phyloP scores from a whole-genome alignment of 1,139 yeast genomes.

The Taphrina betulina region DNA sequence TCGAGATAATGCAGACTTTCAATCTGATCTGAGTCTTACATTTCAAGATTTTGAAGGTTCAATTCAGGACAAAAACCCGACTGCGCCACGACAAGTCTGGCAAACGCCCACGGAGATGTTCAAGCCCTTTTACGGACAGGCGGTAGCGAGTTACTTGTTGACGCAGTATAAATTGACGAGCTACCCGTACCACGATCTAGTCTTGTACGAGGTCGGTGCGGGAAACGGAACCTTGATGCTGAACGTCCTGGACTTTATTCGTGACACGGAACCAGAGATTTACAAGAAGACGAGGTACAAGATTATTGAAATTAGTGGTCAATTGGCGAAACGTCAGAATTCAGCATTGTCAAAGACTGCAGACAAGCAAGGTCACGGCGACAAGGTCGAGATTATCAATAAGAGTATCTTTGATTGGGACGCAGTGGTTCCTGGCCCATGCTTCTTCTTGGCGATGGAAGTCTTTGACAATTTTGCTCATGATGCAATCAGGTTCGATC shows the following conservation, averaged over 20 bases:
- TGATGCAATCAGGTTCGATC: slow-evolving; percentile 75
- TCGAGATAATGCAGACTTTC: slow-evolving; percentile 33
- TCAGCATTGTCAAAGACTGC: slow-evolving; percentile 44
- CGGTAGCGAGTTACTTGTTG: slow-evolving; percentile 70
- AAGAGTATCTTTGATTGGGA: slow-evolving; percentile 78
- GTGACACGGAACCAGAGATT: slow-evolving; percentile 65
- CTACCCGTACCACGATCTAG: slow-evolving; percentile 64
- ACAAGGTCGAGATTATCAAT: slow-evolving; percentile 65
- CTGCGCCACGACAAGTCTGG: slow-evolving; percentile 64
- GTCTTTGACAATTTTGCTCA: slow-evolving; percentile 85
- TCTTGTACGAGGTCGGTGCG: slow-evolving; percentile 85
- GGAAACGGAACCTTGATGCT: slow-evolving; percentile 87
- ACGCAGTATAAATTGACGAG: slow-evolving; percentile 66
- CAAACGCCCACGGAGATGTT: slow-evolving; percentile 87
- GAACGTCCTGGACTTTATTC: slow-evolving; percentile 68
- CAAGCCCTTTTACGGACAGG: slow-evolving; percentile 77
- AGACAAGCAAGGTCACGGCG: slow-evolving; percentile 46
- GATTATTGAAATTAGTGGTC: slow-evolving; percentile 72
- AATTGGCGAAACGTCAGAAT: slow-evolving; percentile 63
- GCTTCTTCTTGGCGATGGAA: slow-evolving; percentile 77
- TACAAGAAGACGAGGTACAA: slow-evolving; percentile 66
- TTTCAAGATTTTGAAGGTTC: slow-evolving; percentile 60
- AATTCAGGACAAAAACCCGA: slow-evolving; percentile 30
- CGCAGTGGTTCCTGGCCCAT: slow-evolving; percentile 61
- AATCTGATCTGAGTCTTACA: slow-evolving; percentile 16